Base-by-base conservation (phyloP, 768 basidiomycete species). In the Pholiota microspora region DNA sequence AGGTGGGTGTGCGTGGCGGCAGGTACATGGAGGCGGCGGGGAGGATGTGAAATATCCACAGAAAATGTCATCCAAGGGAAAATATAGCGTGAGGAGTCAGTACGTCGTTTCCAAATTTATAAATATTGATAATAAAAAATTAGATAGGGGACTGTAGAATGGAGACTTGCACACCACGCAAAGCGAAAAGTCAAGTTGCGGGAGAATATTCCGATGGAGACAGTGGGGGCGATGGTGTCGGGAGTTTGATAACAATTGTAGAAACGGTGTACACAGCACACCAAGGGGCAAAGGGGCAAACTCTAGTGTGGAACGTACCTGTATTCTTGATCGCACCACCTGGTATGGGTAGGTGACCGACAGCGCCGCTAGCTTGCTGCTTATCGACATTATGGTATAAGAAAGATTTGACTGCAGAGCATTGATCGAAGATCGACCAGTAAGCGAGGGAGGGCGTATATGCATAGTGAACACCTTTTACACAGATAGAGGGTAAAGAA, bases 281-380 rank as follows among this genome's bases (percentile, higher is more conserved):
- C 25, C 13, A 27, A 40, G 49, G 36, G 35, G 34, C 6, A 27
- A n/a, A 8, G 49, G 49, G 27, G 24, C 10, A 36, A 35, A 35
- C 34, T 23, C 15, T 13, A 18, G 29, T 9, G 18, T 27, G 28
- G 31, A 50, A 54, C 58, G 28, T 53, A 93, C 95, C 72, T 98
- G 96, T 67, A 98, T 82, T 48, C 95, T 83, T 2, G 96, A 94
- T 51, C 96, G 84, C 36, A 99, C 79, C 40, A 99, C 97, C 73
- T 99, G 97, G 69, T 98, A 98, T 7, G 97, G 97, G 69, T 99
- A 99, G 29, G 97, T 99, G 18, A 85, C 60, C 4, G 82, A 71
- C 36, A 98, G 82, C 0, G 97, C 93, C 18, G 81, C 79, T 4
- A 97, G 72, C 71, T 98, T 98, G 60, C 94, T 94, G 21, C 82